These are phyloP conservation scores for Yamadazyma ubonensis DNA, from an alignment of 805 yeast genomes.

Conservation along the genomic window DNA sequence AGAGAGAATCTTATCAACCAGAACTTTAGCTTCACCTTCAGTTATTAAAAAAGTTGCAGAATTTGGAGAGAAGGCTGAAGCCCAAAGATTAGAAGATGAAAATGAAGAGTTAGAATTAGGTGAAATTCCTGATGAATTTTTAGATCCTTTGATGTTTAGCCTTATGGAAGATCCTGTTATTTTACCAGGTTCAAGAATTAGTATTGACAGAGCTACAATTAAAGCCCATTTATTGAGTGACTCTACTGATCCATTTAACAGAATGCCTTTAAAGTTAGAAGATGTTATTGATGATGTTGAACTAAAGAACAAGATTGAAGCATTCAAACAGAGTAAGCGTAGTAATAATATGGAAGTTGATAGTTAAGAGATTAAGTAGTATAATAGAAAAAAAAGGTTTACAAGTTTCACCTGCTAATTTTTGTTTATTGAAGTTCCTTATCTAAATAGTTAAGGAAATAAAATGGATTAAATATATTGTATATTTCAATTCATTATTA, in stretches of 20 bases:
- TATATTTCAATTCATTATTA: slow-evolving; percentile 11
- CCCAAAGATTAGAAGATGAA: slow-evolving; percentile 59
- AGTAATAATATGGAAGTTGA: slow-evolving; percentile 16
- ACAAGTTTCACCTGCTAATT: not conserved
- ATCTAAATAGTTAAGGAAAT: not conserved
- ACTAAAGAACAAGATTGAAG: slow-evolving; percentile 50
- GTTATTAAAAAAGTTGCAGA: slow-evolving; percentile 49
- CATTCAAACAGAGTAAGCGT: slow-evolving; percentile 51
- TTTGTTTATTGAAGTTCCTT: slow-evolving; percentile 4
- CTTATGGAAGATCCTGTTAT: slow-evolving; percentile 95
- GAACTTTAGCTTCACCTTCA: slow-evolving; percentile 49
- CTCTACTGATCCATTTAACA: slow-evolving; percentile 95
- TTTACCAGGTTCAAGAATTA: slow-evolving; percentile 82
- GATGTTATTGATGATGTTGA: slow-evolving; percentile 81
- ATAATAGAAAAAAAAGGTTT: too few species aligned
- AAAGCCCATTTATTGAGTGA: slow-evolving; percentile 92
- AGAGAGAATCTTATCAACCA: slow-evolving; percentile 54
- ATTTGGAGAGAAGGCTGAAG: slow-evolving; percentile 68
- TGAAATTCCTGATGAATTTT: slow-evolving; percentile 92
- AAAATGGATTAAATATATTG: slow-evolving; percentile 8
- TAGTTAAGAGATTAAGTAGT: not conserved
- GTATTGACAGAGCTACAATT: slow-evolving; percentile 86
- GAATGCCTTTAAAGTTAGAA: slow-evolving; percentile 85
- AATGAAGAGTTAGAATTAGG: slow-evolving; percentile 86
- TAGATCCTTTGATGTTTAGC: slow-evolving; percentile 96